Evolutionary conservation across 2,329 filamentous ascomycete species (phyloP).

Genomic region (Fusarium albidum): DNA sequence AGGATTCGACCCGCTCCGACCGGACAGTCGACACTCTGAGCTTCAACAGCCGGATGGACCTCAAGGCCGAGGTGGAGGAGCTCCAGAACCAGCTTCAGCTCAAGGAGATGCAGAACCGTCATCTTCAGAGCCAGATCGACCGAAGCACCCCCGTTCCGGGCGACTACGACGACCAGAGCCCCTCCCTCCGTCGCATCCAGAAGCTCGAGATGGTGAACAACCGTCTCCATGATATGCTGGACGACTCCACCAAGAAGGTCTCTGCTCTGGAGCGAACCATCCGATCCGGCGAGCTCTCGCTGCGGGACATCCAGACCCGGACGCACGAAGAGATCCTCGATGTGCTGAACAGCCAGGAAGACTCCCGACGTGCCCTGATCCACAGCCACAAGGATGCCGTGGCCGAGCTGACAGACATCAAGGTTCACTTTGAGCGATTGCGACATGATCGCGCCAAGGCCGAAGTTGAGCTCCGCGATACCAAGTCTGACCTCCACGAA

Average conservation of each 20-base stretch:
- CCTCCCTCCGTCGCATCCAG: conserved; percentile 81
- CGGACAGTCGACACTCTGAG: conserved; percentile 81
- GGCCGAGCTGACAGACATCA: conserved; percentile 85
- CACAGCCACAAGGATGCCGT: conserved; percentile 87
- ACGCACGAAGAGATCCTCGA: conserved; percentile 96
- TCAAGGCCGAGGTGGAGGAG: conserved; percentile 89
- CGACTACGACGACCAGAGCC: conserved; percentile 78
- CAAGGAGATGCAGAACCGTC: conserved; percentile 92
- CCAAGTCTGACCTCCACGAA: conserved; percentile 84
- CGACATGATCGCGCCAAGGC: conserved; percentile 81
- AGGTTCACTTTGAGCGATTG: conserved; percentile 85
- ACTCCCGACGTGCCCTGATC: conserved; percentile 81
- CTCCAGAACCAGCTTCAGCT: conserved; percentile 94
- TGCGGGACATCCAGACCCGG: conserved; percentile 90
- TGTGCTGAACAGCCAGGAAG: conserved; percentile 90
- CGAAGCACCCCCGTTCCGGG: conserved; percentile 70
- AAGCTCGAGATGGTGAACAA: conserved; percentile 93
- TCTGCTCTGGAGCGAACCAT: conserved; percentile 88
- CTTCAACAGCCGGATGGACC: conserved; percentile 88
- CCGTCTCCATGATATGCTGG: conserved; percentile 90
- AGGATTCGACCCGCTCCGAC: conserved; percentile 85
- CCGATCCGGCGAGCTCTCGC: conserved; percentile 83
- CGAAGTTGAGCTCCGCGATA: conserved; percentile 88
- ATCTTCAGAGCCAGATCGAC: conserved; percentile 87
- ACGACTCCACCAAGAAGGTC: conserved; percentile 92